phyloP scores from a whole-genome alignment of 2,329 filamentous ascomycete species.

The Diaporthe humulicola region DNA sequence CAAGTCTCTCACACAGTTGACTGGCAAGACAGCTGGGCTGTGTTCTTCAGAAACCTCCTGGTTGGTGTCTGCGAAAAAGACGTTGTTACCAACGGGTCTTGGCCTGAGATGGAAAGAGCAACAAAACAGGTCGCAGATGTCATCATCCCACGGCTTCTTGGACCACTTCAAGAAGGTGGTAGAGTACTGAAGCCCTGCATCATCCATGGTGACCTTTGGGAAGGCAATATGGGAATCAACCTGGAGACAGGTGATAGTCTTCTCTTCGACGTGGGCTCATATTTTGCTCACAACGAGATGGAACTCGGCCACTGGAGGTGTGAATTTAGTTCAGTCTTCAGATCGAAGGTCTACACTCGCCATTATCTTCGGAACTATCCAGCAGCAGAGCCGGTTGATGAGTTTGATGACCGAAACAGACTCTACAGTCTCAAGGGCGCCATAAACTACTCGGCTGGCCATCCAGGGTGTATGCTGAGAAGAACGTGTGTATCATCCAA shows the following conservation, averaged over 20 bases:
- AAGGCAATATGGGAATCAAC: conserved; percentile 54
- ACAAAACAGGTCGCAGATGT: conserved; percentile 40
- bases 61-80: conserved; percentile 47
- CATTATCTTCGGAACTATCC: conserved; percentile 33
- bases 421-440: conserved; percentile 29
- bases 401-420: conserved; percentile 35
- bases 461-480: neutral
- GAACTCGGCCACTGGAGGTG: conserved; percentile 49
- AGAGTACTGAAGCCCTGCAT: conserved; percentile 48
- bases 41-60: conserved; percentile 53
- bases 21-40: conserved; percentile 55
- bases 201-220: conserved; percentile 58
- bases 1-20: conserved; percentile 45
- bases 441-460: conserved; percentile 16
- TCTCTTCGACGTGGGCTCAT: conserved; percentile 47
- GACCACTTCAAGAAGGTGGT: conserved; percentile 43
- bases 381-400: conserved; percentile 27
- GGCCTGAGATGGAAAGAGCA: conserved; percentile 47
- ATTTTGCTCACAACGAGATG: conserved; percentile 51
- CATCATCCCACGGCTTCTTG: conserved; percentile 50
- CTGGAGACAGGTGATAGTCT: conserved; percentile 49
- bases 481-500: neutral
- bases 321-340: conserved; percentile 32
- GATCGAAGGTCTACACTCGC: neutral
- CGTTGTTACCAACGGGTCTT: conserved; percentile 48